Conservation (phyloP, 148 eudicot species). For the Agrostemma githago region DNA sequence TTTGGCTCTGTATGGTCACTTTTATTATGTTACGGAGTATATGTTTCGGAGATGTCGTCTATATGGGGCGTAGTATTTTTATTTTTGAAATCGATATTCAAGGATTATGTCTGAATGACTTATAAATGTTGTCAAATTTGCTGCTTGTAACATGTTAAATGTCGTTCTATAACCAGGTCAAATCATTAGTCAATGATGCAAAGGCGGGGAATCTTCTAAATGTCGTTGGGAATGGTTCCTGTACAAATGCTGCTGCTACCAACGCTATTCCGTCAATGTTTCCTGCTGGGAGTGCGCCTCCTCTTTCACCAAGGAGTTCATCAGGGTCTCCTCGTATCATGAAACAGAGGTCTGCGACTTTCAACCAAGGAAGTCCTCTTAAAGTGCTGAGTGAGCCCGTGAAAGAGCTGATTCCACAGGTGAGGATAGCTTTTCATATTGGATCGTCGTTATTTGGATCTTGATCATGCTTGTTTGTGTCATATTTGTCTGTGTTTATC, state of each 20-base stretch:
- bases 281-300: slow-evolving; percentile 98
- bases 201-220: slow-evolving; percentile 67
- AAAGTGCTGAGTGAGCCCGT: slow-evolving; percentile 78
- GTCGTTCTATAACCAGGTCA: slow-evolving; percentile 54
- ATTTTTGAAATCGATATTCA: not conserved
- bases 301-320: slow-evolving; percentile 96
- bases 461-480: not conserved
- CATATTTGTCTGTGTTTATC: not conserved
- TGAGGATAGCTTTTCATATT: slow-evolving; percentile 20
- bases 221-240: slow-evolving; percentile 59
- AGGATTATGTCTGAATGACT: not conserved
- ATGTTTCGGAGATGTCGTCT: too few species aligned
- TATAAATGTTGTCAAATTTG: not conserved
- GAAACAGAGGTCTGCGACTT: slow-evolving; percentile 79
- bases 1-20: too few species aligned
- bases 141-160: not conserved
- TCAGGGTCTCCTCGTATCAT: slow-evolving; percentile 90
- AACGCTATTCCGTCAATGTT: slow-evolving; percentile 91
- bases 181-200: slow-evolving; percentile 76
- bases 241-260: slow-evolving; percentile 63
- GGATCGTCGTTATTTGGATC: not conserved
- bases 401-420: slow-evolving; percentile 93
- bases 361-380: slow-evolving; percentile 71
- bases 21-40: too few species aligned
- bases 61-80: not conserved